These are phyloP conservation scores for Epichloe bromicola DNA, from an alignment of 2,329 filamentous ascomycete genomes.

Conservation along the genomic window DNA sequence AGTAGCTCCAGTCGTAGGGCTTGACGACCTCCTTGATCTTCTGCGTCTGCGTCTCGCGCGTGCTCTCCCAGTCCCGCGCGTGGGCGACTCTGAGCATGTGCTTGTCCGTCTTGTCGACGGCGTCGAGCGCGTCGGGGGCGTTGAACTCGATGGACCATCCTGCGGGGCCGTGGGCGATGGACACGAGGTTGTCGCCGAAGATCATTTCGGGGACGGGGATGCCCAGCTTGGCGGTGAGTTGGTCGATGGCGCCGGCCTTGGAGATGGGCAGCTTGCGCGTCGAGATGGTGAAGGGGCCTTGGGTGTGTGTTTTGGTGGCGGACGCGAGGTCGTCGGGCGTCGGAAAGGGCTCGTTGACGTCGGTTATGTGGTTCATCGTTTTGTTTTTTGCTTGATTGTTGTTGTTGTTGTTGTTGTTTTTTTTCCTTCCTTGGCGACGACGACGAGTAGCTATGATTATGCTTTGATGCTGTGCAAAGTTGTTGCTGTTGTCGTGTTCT, in stretches of 20 bases:
- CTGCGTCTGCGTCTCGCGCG: constrained; percentile 61
- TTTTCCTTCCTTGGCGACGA: background rate
- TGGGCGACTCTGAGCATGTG: constrained; percentile 91
- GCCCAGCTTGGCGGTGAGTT: constrained; percentile 62
- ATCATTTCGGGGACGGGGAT: constrained; percentile 98
- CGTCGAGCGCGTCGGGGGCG: constrained; percentile 75
- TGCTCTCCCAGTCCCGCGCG: constrained; percentile 68
- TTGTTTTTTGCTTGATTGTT: background rate
- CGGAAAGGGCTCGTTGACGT: constrained; percentile 41
- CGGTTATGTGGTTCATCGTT: constrained; percentile 26
- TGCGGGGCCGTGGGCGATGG: constrained; percentile 58
- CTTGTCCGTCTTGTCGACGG: constrained; percentile 84
- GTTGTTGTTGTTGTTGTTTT: background rate
- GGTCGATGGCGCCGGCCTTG: constrained; percentile 80
- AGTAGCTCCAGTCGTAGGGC: constrained; percentile 98
- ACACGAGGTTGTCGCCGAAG: constrained; percentile 85
- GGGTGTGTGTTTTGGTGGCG: constrained; percentile 43
- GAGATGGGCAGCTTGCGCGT: constrained; percentile 90
- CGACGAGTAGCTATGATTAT: too few relatives aligned
- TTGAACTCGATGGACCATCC: constrained; percentile 73
- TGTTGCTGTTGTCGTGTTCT: too few relatives aligned
- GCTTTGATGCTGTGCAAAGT: too few relatives aligned
- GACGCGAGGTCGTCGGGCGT: constrained; percentile 33
- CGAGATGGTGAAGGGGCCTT: constrained; percentile 59
- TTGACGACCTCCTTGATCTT: constrained; percentile 89